These are phyloP conservation scores for Rheum nobile DNA, from an alignment of 148 eudicot species.

Conservation along the genomic window DNA sequence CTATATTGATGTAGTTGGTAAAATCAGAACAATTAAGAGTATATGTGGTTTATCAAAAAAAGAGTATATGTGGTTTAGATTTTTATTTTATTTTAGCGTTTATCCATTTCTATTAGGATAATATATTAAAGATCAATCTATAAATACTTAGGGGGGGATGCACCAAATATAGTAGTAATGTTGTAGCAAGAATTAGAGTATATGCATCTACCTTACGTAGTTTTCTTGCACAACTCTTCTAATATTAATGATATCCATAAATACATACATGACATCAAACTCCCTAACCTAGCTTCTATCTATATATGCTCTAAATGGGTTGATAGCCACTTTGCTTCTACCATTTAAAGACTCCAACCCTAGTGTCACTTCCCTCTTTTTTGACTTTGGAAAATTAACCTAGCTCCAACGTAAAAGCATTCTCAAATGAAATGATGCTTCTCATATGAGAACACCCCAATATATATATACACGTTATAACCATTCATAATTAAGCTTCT, in stretches of 20 bases:
- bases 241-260: not conserved
- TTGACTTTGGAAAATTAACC: not conserved
- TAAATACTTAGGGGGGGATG: not conserved
- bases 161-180: not conserved
- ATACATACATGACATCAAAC: not conserved
- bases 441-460: not conserved
- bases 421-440: not conserved
- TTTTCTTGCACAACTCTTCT: constrained; percentile 10
- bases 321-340: not conserved
- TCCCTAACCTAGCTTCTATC: not conserved
- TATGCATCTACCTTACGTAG: not conserved
- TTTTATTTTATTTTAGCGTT: no score
- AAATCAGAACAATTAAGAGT: no score
- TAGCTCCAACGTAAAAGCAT: not conserved
- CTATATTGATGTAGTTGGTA: no score
- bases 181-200: not conserved
- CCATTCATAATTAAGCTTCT: not conserved
- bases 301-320: not conserved
- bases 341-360: not conserved
- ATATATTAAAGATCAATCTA: no score
- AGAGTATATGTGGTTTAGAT: no score
- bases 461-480: not conserved
- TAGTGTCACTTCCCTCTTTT: not conserved
- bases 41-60: no score
- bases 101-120: no score